A percentile compares a stretch with the other conserved stretches of the same genome.
phyloP scores from a whole-genome alignment of 495 filamentous ascomycete genomes.

The Daldinia concentrica region DNA sequence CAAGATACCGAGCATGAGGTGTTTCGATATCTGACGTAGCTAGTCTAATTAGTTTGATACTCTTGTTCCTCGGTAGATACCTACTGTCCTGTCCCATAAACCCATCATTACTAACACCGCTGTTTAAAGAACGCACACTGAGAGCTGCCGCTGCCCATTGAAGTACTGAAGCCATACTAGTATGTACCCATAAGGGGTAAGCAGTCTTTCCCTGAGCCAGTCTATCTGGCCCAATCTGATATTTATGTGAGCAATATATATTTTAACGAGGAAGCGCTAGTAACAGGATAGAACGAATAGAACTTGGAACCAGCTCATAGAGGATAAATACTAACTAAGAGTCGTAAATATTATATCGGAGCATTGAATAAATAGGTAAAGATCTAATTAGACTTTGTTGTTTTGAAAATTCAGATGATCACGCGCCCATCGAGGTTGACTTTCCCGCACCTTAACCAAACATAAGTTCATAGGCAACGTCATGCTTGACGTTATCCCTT shows the following conservation, averaged over 20 bases:
- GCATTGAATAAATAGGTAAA: background rate
- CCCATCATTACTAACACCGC: background rate
- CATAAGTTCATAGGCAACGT: background rate
- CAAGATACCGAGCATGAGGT: background rate
- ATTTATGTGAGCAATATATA: background rate
- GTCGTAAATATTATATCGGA: background rate
- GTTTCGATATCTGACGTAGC: background rate
- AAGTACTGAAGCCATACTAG: background rate
- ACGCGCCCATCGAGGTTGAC: background rate
- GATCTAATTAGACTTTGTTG: background rate
- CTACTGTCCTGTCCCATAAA: background rate
- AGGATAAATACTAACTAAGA: background rate
- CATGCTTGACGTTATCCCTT: background rate
- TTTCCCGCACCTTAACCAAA: background rate
- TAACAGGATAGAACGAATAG: background rate
- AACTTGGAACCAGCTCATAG: background rate
- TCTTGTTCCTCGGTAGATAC: background rate
- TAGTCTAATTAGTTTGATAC: background rate
- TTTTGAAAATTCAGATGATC: background rate
- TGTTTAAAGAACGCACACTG: background rate
- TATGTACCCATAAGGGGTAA: background rate
- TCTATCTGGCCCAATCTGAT: background rate
- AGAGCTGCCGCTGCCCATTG: background rate
- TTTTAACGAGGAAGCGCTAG: background rate
- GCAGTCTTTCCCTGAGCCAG: background rate